phyloP scores from a whole-genome alignment of 176 grass and related monocot genomes.

The Musa beccarii region DNA sequence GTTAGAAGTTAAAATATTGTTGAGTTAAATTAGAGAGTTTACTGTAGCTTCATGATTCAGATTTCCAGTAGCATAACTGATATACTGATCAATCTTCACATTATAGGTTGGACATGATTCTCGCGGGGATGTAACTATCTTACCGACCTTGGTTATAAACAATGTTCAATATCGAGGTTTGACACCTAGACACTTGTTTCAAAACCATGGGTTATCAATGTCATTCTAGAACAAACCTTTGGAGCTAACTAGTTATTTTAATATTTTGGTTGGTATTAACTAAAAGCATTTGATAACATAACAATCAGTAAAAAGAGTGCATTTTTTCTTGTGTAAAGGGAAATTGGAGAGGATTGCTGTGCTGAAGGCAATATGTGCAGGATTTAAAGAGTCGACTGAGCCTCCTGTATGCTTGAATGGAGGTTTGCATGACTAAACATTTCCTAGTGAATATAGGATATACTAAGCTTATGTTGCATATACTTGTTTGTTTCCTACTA shows the following conservation, averaged over 20 bases:
- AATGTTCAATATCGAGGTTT: slow-evolving; percentile 82
- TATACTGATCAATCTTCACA: background rate
- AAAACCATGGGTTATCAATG: too few species aligned
- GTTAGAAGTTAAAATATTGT: too few species aligned
- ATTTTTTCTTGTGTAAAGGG: slow-evolving; percentile 21
- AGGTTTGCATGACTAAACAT: slow-evolving; percentile 26
- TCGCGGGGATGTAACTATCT: slow-evolving; percentile 77
- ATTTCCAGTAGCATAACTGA: background rate
- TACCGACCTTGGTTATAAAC: slow-evolving; percentile 89
- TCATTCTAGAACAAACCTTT: too few species aligned
- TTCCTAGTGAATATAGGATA: background rate
- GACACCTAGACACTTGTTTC: background rate
- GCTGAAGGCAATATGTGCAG: slow-evolving; percentile 84
- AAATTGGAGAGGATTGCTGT: slow-evolving; percentile 58
- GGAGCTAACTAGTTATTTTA: background rate
- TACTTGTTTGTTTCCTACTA: slow-evolving; percentile 6
- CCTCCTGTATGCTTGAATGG: slow-evolving; percentile 77
- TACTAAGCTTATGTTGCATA: background rate
- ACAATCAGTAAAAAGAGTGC: background rate
- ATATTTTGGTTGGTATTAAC: background rate
- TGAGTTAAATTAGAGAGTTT: background rate
- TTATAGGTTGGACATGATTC: slow-evolving; percentile 51
- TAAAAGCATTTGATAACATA: background rate
- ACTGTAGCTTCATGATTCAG: background rate
- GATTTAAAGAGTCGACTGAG: slow-evolving; percentile 72